phyloP scores from a whole-genome alignment of 768 basidiomycete genomes.

The Leccinum rimulosum region DNA sequence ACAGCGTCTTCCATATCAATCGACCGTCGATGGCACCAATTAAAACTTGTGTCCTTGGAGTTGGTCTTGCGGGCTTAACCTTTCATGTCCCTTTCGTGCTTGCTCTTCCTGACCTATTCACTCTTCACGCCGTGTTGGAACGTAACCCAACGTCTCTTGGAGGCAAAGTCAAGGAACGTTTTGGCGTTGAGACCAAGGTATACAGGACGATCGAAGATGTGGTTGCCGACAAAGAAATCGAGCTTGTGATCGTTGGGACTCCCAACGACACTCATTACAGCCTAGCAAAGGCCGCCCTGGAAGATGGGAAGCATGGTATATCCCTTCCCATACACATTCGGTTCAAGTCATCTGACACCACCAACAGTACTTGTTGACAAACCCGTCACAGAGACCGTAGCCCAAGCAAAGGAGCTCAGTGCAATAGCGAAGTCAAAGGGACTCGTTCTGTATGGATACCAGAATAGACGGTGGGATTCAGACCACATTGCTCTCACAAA shows the following conservation, averaged over 20 bases:
- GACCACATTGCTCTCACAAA: slow-evolving; percentile 68
- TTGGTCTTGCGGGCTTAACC: slow-evolving; percentile 71
- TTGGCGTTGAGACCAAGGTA: slow-evolving; percentile 56
- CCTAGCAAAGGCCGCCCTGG: slow-evolving; percentile 61
- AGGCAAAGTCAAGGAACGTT: slow-evolving; percentile 64
- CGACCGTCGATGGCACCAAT: slow-evolving; percentile 43
- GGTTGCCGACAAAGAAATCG: slow-evolving; percentile 59
- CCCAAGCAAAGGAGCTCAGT: slow-evolving; percentile 60
- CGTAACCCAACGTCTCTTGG: slow-evolving; percentile 60
- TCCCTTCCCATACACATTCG: background rate
- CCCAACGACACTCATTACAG: slow-evolving; percentile 73
- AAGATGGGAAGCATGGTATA: slow-evolving; percentile 73
- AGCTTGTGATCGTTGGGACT: slow-evolving; percentile 66
- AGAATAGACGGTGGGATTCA: slow-evolving; percentile 77
- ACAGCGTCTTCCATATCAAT: background rate
- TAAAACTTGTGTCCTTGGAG: slow-evolving; percentile 69
- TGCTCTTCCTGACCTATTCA: slow-evolving; percentile 67
- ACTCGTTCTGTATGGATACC: slow-evolving; percentile 67
- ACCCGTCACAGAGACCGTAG: slow-evolving; percentile 61
- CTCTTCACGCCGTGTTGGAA: slow-evolving; percentile 71
- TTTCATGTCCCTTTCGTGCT: slow-evolving; percentile 83
- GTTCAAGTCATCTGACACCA: slow-evolving; percentile 1
- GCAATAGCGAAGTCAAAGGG: slow-evolving; percentile 56
- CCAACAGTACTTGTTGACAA: slow-evolving; percentile 73
- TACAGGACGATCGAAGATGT: slow-evolving; percentile 61